Evolutionary conservation across 768 basidiomycete genomes (phyloP), one percentile per base, ranked within the genome.

Genomic region (Tylopilus balloui): DNA sequence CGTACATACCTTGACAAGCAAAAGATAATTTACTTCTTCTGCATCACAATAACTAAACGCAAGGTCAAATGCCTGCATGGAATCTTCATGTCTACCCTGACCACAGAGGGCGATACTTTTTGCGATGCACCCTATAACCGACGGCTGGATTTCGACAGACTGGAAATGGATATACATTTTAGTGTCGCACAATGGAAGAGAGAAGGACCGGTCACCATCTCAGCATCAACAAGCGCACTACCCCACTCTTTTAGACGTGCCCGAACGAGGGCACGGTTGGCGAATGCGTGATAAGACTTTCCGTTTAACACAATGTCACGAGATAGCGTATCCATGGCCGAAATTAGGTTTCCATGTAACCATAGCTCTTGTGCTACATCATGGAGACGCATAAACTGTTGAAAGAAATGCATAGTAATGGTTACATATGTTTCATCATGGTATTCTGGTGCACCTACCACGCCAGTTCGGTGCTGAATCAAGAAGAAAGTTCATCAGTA

Each of bases 21-120:
- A 31, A 27, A 58, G 53, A 37, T 43, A 51, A 9, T 36, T 39
- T 6, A 46, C n/a, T 15, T 48, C 41, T n/a, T 59, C 41, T 11
- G 34, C 6, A 6, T n/a, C 6, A 29, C 48, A 59, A 20, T 23
- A 24, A 27, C 32, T 11, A 27, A 58, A 55, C 12, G 43, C 47
- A 40, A 59, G 47, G 27, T 59, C 57, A 37, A 59, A 55, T 6
- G 49, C 57, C 19, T 55, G 52, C 47, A 59, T 55, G 1, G 52
- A 47, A 34, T 59, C 47, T 24, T 50, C 57, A 3, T 55, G 44
- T 46, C 20, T 43, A 6, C 34, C 44, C 15, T 49, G 57, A 25
- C 53, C 52, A 32, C 42, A 13, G 9, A 58, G 44, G 15, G 53
- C 57, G 4, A 55, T 8, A 35, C 53, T 55, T 39, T 44, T 58